Evolutionary conservation across 495 filamentous ascomycete species (phyloP), one percentile per base, ranked within the genome.

Genomic region (Polyplosphaeria fusca): DNA sequence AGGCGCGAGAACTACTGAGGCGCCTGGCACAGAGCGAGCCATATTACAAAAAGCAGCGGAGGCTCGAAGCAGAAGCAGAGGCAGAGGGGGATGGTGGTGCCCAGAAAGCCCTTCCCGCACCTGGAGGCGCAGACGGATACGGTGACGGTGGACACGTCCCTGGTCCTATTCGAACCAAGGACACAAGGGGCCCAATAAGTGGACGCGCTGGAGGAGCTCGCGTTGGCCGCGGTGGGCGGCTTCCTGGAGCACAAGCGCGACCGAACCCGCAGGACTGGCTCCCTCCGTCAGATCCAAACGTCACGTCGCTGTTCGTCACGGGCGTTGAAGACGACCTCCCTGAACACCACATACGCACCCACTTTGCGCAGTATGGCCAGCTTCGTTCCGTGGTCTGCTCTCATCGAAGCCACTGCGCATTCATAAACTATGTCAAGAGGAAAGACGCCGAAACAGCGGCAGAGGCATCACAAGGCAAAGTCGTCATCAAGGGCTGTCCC

Each of bases 271-370:
- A 86, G 57, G 93, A 97, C 69, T 90, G 91, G 60, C 70, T 83
- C 1, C 94, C 93, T 0, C 94, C 93, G 0, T 70, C 81, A 7
- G 93, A 98, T 65, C 79, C 72, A 13, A 91, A 85, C 41, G 86
- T 98, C 63, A 92, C 86, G 41, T 95, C 91, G 0, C 77, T 98
- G 1, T 97, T 98, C 64, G 77, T 96, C 25, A 97, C 91, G 0
- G 93, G 93, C 18, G 86, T 98, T 12, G 93, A 98, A 69, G 93
- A 97, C 69, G 93, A 97, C 63, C 78, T 97, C 3, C 91, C 93
- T 13, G 93, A 98, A 68, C 84, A 91, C 71, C 85, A 87, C 57
- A 76, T 98, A 35, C 87, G 94, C 16, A 84, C 88, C 5, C 93
- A 93, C 77, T 98, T 98, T 73, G 79, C 85, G 24, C 79, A 84